These are phyloP conservation scores for Apiospora marii DNA, from an alignment of 2,329 filamentous ascomycete species.

Conservation along the genomic window DNA sequence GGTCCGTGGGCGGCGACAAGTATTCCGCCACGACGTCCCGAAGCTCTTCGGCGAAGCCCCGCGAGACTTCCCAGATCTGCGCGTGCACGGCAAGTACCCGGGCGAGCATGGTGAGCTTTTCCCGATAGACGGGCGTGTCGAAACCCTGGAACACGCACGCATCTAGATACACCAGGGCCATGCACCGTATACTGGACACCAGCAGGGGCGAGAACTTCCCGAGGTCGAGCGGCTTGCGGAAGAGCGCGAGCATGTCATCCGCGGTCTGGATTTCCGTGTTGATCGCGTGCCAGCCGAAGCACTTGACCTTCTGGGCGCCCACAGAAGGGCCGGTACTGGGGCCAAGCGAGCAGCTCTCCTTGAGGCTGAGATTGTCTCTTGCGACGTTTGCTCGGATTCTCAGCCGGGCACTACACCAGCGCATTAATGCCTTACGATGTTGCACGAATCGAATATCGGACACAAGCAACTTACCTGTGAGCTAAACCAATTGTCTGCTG, in stretches of 20 bases:
- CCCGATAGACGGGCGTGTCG: slow-evolving; percentile 41
- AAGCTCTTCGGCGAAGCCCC: slow-evolving; percentile 45
- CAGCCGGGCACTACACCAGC: slow-evolving; percentile 37
- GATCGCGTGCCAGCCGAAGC: slow-evolving; percentile 42
- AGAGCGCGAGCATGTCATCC: slow-evolving; percentile 42
- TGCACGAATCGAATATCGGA: background rate
- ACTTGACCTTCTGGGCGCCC: slow-evolving; percentile 39
- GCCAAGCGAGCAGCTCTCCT: slow-evolving; percentile 41
- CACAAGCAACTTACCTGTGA: slow-evolving; percentile 43
- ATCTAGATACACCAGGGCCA: slow-evolving; percentile 43
- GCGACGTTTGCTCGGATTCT: slow-evolving; percentile 37
- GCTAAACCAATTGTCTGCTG: slow-evolving; percentile 46
- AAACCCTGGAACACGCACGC: slow-evolving; percentile 44
- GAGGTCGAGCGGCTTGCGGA: slow-evolving; percentile 41
- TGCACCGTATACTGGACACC: slow-evolving; percentile 35
- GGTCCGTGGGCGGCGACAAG: slow-evolving; percentile 26
- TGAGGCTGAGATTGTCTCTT: slow-evolving; percentile 39
- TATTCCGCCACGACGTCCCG: slow-evolving; percentile 39
- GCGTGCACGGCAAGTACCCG: slow-evolving; percentile 42
- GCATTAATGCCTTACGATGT: background rate
- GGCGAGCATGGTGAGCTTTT: slow-evolving; percentile 42
- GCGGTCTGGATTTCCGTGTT: slow-evolving; percentile 43
- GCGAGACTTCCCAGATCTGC: slow-evolving; percentile 45
- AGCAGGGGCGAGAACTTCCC: slow-evolving; percentile 39
- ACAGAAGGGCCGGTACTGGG: slow-evolving; percentile 37